phyloP scores from a whole-genome alignment of 2,329 filamentous ascomycete species.

The Rhexocercosporidium sp. region DNA sequence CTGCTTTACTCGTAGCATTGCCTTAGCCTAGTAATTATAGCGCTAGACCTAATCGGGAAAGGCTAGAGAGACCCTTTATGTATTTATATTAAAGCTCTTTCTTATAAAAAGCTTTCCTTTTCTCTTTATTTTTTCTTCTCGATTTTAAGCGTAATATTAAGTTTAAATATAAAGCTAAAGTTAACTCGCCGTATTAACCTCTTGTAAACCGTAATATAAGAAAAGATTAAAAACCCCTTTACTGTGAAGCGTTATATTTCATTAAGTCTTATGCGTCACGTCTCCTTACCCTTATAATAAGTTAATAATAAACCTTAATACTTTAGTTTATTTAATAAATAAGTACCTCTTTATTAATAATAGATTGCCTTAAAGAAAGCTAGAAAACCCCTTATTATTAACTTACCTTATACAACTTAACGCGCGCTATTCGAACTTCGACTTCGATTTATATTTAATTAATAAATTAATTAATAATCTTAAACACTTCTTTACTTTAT shows the following conservation, averaged over 20 bases:
- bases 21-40: no score
- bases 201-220: neutral
- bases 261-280: neutral
- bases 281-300: neutral
- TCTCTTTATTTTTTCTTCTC: neutral
- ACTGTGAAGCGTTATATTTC: neutral
- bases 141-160: neutral
- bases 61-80: neutral
- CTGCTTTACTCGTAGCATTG: no score
- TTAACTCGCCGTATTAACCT: neutral
- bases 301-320: neutral
- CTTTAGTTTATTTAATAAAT: neutral
- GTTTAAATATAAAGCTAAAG: neutral
- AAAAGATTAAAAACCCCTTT: neutral
- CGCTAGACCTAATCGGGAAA: no score
- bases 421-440: neutral
- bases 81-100: neutral
- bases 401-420: neutral
- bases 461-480: neutral
- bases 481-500: neutral
- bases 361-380: neutral
- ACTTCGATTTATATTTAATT: neutral
- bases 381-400: neutral
- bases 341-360: neutral
- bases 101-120: neutral